Conservation (phyloP, 106 monocot genomes). For the Dendrobium catenatum region DNA sequence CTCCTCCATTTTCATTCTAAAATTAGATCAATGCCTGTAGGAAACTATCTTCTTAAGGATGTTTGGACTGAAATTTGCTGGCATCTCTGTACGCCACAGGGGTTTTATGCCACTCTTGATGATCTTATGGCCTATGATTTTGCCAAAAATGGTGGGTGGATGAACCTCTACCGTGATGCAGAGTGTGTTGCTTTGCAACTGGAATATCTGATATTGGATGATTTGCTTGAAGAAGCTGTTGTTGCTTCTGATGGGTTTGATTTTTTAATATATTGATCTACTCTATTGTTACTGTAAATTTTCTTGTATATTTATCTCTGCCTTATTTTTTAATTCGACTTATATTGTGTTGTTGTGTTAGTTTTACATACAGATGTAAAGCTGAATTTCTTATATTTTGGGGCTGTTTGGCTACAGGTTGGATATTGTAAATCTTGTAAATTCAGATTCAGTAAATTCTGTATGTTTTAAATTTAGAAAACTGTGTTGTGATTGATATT, state of each 20-base stretch:
- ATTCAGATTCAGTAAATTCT: no score
- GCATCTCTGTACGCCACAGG: constrained; percentile 21
- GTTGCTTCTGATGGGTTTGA: neutral
- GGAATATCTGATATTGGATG: constrained; percentile 51
- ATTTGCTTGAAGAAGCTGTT: constrained; percentile 44
- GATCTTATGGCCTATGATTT: constrained; percentile 25
- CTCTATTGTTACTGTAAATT: neutral
- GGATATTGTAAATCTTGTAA: no score
- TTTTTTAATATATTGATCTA: neutral
- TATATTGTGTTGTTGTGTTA: no score
- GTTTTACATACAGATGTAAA: no score
- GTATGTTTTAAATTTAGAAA: no score
- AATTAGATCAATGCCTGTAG: constrained; percentile 26
- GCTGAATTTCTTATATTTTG: no score
- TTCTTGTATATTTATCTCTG: no score
- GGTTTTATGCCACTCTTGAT: constrained; percentile 11
- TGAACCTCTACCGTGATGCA: constrained; percentile 40
- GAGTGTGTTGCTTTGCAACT: constrained; percentile 38
- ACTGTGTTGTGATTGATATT: no score
- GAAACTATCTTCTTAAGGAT: constrained; percentile 42
- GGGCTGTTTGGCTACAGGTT: no score
- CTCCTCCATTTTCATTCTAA: constrained; percentile 17
- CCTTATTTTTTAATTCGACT: no score
- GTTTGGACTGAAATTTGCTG: constrained; percentile 47
- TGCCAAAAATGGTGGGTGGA: constrained; percentile 53